Evolutionary conservation across 345 rosid species (phyloP).

Genomic region (Ceriops decandra): DNA sequence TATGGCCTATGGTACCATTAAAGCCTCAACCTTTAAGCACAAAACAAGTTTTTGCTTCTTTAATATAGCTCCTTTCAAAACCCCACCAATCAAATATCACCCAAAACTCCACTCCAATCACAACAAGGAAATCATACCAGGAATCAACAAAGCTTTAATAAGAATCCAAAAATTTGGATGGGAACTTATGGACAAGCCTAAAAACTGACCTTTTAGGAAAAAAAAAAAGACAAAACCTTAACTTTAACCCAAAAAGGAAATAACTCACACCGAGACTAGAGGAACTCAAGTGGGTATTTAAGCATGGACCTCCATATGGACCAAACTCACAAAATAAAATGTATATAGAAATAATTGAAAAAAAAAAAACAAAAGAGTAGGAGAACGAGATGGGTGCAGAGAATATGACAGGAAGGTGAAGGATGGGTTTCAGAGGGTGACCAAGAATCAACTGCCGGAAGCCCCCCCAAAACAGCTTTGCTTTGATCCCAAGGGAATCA

Average conservation of each 20-base stretch:
- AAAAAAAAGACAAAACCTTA: background rate
- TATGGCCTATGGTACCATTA: background rate
- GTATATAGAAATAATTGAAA: background rate
- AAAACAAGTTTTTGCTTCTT: background rate
- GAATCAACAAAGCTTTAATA: background rate
- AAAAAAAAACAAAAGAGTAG: conserved; percentile 7
- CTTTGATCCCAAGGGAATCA: conserved; percentile 57
- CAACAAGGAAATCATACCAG: background rate
- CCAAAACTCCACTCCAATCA: background rate
- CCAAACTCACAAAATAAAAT: background rate
- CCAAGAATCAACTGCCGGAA: conserved; percentile 59
- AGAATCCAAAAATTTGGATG: background rate
- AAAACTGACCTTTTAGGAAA: background rate
- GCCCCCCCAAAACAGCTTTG: conserved; percentile 24
- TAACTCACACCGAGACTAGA: background rate
- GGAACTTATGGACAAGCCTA: background rate
- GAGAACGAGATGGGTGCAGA: conserved; percentile 17
- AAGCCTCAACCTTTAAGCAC: conserved; percentile 6
- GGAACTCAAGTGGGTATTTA: conserved; percentile 26
- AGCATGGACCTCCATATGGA: conserved; percentile 8
- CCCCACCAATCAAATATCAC: conserved; percentile 12
- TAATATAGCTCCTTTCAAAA: background rate
- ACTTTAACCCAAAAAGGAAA: background rate
- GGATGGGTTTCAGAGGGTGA: conserved; percentile 81
- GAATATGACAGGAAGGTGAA: conserved; percentile 68